A percentile compares a stretch with the other conserved stretches of the same genome.
These are phyloP conservation scores for Vararia minispora DNA, from an alignment of 768 basidiomycete genomes.

Conservation along the genomic window DNA sequence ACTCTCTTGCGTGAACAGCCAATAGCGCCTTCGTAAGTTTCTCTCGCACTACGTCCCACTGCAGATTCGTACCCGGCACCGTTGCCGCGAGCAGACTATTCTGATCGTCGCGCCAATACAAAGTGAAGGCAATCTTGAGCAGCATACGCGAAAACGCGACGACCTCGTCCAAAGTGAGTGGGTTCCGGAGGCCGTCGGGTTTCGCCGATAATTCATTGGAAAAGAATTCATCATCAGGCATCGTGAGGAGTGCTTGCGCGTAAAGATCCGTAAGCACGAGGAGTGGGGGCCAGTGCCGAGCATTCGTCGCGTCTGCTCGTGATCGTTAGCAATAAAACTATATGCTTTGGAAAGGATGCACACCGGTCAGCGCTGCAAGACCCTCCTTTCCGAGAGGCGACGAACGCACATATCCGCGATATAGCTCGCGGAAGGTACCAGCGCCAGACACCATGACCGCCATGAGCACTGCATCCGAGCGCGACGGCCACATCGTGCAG, in stretches of 20 bases:
- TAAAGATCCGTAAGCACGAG: constrained; percentile 77
- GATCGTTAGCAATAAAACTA: not conserved
- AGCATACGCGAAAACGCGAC: constrained; percentile 63
- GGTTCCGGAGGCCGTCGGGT: constrained; percentile 44
- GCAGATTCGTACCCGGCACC: constrained; percentile 29
- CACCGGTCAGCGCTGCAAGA: constrained; percentile 29
- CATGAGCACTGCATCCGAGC: constrained; percentile 47
- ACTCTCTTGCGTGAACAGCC: constrained; percentile 86
- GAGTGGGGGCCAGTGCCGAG: constrained; percentile 50
- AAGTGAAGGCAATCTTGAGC: constrained; percentile 72
- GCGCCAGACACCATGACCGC: constrained; percentile 40
- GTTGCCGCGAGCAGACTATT: constrained; percentile 27
- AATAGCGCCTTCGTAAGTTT: constrained; percentile 69
- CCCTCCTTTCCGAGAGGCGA: constrained; percentile 54
- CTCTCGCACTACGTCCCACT: constrained; percentile 64
- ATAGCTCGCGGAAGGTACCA: constrained; percentile 66
- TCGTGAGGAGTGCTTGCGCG: constrained; percentile 72
- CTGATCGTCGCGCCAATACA: constrained; percentile 57
- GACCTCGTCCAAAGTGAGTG: constrained; percentile 76
- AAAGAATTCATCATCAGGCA: constrained; percentile 98
- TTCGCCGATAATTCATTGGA: too few relatives aligned
- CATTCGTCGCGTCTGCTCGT: constrained; percentile 32
- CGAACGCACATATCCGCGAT: constrained; percentile 50
- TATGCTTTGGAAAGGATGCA: constrained; percentile 9
- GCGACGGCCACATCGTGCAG: constrained; percentile 46